Base-by-base conservation (phyloP, 192 early-diverging fungal species). In the Irineochytrium annulatum region DNA sequence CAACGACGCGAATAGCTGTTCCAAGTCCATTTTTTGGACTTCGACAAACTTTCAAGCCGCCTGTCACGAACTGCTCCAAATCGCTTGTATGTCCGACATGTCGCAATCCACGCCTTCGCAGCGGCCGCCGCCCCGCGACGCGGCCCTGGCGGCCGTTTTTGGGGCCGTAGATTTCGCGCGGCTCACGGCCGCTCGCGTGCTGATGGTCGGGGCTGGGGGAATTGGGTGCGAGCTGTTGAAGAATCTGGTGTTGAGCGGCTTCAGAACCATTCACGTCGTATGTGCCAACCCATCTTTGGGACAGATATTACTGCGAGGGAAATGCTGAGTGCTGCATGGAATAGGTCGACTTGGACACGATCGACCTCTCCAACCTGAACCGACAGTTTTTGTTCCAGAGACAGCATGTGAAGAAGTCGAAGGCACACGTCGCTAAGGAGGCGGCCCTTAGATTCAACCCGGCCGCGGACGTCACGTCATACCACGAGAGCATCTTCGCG, bases 141-240 rank as follows among this genome's bases (percentile, higher is more conserved):
- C n/a, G n/a, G n/a, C n/a, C n/a, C n/a, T n/a, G n/a, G n/a, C n/a
- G n/a, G n/a, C n/a, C n/a, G n/a, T n/a, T n/a, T n/a, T n/a, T n/a
- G n/a, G n/a, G n/a, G n/a, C n/a, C n/a, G n/a, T n/a, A n/a, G n/a
- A n/a, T n/a, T n/a, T n/a, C n/a, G n/a, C n/a, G n/a, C n/a, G n/a
- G 46, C 46, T 49, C 11, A 8, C 8, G 24, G 26, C 8, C 22
- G 46, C 46, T 24, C 13, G 26, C 13, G 46, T 81, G 3, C 65
- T 81, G 33, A 67, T 81, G 72, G 74, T 81, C 43, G 79, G 79
- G 19, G 79, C 79, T 17, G 97, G 97, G 59, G 97, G 97, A 14
- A 99, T 99, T 48, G 97, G 97, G 39, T 99, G 97, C 77, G 97
- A 99, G 69, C 73, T 99, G 34, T 79, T 99, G 6, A 99, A 99